Evolutionary conservation across 2,329 filamentous ascomycete genomes (phyloP).

Genomic region (Calonectria pauciramosa): DNA sequence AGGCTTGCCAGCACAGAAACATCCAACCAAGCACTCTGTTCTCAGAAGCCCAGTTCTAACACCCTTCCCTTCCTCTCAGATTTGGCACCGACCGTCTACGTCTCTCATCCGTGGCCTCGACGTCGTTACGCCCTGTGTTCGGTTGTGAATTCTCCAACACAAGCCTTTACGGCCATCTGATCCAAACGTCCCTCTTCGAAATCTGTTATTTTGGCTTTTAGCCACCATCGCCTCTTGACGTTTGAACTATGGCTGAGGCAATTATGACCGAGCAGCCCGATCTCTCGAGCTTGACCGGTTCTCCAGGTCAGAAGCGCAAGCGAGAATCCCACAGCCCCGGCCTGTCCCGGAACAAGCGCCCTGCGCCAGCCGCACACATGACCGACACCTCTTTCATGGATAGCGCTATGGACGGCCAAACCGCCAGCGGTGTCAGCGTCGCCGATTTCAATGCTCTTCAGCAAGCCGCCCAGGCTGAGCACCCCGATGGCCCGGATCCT

Average conservation of each 20-base stretch:
- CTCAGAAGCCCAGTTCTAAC: constrained; percentile 38
- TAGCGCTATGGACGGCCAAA: constrained; percentile 62
- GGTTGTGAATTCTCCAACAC: constrained; percentile 25
- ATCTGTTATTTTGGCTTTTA: constrained; percentile 11
- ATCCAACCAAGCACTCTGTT: background rate
- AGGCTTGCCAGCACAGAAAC: background rate
- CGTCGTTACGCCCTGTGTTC: constrained; percentile 33
- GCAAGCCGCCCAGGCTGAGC: constrained; percentile 63
- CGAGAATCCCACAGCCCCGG: constrained; percentile 66
- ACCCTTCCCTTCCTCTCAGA: constrained; percentile 36
- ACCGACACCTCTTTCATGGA: constrained; percentile 68
- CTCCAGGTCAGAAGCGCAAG: constrained; percentile 69
- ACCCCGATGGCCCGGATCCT: constrained; percentile 63
- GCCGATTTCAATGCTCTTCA: constrained; percentile 71
- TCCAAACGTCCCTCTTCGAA: constrained; percentile 21
- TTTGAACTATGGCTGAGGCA: constrained; percentile 61
- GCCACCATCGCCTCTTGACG: constrained; percentile 4
- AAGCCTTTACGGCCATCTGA: constrained; percentile 28
- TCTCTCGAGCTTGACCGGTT: constrained; percentile 56
- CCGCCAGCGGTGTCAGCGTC: constrained; percentile 60
- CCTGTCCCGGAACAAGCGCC: constrained; percentile 64
- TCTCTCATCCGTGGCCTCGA: constrained; percentile 41
- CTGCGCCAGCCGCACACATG: constrained; percentile 61
- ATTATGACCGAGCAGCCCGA: constrained; percentile 63
- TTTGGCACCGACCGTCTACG: constrained; percentile 36